Evolutionary conservation across 2,329 filamentous ascomycete genomes (phyloP).

Genomic region (Ophiostoma montium): DNA sequence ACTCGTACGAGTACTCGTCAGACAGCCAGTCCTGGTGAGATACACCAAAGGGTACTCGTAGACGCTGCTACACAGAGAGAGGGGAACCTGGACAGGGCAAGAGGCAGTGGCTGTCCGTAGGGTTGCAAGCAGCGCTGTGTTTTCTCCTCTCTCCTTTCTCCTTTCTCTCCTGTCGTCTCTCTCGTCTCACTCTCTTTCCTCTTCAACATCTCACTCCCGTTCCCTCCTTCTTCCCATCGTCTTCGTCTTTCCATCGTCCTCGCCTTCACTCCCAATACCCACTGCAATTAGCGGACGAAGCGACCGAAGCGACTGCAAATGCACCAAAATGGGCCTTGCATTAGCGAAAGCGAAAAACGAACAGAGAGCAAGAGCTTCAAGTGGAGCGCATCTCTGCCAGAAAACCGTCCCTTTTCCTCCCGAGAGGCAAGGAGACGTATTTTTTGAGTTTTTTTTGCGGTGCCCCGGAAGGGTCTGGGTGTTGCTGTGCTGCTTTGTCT

Average conservation of each 20-base stretch:
- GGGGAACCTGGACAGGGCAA: no score
- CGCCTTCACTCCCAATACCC: background rate
- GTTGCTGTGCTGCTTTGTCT: background rate
- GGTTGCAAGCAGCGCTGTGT: background rate
- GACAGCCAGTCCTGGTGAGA: no score
- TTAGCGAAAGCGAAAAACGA: background rate
- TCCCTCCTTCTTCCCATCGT: no score
- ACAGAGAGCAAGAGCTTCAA: background rate
- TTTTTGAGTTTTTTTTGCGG: background rate
- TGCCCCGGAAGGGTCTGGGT: background rate
- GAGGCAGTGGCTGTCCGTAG: no score
- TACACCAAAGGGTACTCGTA: no score
- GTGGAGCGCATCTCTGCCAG: conserved; percentile 2
- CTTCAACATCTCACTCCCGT: background rate
- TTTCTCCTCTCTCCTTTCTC: background rate
- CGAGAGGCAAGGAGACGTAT: background rate
- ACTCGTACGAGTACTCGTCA: no score
- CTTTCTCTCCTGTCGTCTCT: background rate
- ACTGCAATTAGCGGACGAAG: background rate
- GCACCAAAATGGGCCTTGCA: background rate
- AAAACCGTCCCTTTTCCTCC: background rate
- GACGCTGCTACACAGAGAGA: no score
- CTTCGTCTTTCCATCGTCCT: background rate
- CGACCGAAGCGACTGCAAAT: background rate
- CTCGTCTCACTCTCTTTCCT: background rate